Evolutionary conservation across 768 basidiomycete species (phyloP).

Genomic region (Lactifluus piperatus): DNA sequence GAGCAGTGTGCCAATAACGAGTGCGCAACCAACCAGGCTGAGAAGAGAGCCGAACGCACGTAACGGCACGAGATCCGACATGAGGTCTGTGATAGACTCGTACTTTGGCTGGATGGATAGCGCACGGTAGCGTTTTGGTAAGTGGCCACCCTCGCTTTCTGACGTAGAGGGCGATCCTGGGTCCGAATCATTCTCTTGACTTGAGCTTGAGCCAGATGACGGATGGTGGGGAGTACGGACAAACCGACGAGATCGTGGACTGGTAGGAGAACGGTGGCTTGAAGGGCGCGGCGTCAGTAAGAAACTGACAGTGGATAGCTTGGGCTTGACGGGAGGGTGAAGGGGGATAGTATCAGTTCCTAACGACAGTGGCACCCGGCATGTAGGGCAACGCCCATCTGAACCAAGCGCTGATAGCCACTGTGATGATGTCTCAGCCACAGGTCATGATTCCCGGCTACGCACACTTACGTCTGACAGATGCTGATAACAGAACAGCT

Average conservation of each 20-base stretch:
- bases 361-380: slow-evolving; percentile 17
- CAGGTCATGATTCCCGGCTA: background rate
- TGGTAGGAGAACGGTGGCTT: background rate
- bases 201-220: slow-evolving; percentile 8
- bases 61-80: slow-evolving; percentile 14
- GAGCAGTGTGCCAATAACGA: slow-evolving; percentile 18
- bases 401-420: slow-evolving; percentile 15
- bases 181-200: slow-evolving; percentile 12
- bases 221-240: background rate
- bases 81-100: slow-evolving; percentile 7
- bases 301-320: background rate
- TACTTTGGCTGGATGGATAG: slow-evolving; percentile 9
- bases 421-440: background rate
- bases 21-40: slow-evolving; percentile 16
- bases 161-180: slow-evolving; percentile 14
- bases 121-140: background rate
- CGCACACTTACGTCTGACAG: slow-evolving; percentile 18
- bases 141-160: slow-evolving; percentile 9
- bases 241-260: slow-evolving; percentile 3
- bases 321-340: slow-evolving; percentile 13
- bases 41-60: slow-evolving; percentile 18
- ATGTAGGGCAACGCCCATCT: slow-evolving; percentile 21
- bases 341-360: slow-evolving; percentile 19
- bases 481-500: slow-evolving; percentile 21
- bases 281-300: background rate